Evolutionary conservation across 257 asterid genomes (phyloP).

Genomic region (Fraxinus anomala): DNA sequence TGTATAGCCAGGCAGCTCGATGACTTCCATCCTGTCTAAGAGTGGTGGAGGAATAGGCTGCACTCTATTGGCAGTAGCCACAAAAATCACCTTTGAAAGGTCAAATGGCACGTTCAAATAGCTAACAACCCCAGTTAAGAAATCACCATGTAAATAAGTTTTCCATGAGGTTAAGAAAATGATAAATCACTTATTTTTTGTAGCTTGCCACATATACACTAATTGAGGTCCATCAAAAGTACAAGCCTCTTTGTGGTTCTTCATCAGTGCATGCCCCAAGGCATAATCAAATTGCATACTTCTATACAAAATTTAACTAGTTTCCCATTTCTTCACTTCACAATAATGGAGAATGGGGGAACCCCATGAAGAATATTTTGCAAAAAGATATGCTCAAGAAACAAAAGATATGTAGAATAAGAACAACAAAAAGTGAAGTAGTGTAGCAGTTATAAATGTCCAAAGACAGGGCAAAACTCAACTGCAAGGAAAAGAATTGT

Average conservation of each 20-base stretch:
- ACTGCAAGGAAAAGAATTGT: background rate
- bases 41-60: slow-evolving; percentile 97
- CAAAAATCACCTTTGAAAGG: slow-evolving; percentile 95
- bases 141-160: slow-evolving; percentile 32
- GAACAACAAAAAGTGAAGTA: background rate
- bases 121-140: slow-evolving; percentile 72
- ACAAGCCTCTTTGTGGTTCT: slow-evolving; percentile 4
- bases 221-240: background rate
- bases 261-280: background rate
- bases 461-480: background rate
- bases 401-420: background rate
- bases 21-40: slow-evolving; percentile 97
- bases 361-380: background rate
- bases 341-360: background rate
- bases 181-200: slow-evolving; percentile 8
- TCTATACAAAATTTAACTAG: background rate
- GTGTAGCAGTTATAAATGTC: background rate
- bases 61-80: slow-evolving; percentile 93
- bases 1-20: slow-evolving; percentile 97
- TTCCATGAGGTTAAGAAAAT: slow-evolving; percentile 10
- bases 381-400: background rate
- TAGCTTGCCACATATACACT: slow-evolving; percentile 5
- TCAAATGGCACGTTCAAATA: slow-evolving; percentile 94
- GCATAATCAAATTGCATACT: slow-evolving; percentile 15
- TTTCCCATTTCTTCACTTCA: background rate